Base-by-base conservation (phyloP, 768 basidiomycete genomes). In the Boletellus emodensis region DNA sequence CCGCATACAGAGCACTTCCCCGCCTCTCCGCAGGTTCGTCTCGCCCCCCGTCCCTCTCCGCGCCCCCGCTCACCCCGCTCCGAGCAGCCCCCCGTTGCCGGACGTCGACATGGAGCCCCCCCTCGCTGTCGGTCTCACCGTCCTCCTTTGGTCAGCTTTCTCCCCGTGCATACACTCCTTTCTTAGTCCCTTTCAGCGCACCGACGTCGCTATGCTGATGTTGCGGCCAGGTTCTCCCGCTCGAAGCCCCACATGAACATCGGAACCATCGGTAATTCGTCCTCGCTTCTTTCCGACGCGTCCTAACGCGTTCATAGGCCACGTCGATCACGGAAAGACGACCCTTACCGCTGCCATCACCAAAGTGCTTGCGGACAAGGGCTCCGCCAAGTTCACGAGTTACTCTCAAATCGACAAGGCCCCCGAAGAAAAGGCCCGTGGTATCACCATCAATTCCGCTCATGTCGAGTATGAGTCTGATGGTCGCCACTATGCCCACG, bases 341-440 rank as follows among this genome's bases (percentile, higher is more conserved):
- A 99, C 95, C 2, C 75, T 99, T 57, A 94, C 93, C 13, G 93
- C 93, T 37, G 90, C 93, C 51, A 94, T 95, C 63, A 99, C 96
- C 61, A 98, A 90, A 68, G 88, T 94, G 49, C 81, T 98, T 48
- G 75, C 96, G 24, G 75, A 82, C 57, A 70, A 73, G 40, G 90
- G 90, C 51, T 83, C 83, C 49, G 85, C 77, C 60, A 72, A 77
- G 67, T 98, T 99, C 74, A 90, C 94, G 55, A 94, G 94, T 78
- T 99, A 99, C 76, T 82, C 79, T 43, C 84, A 93, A 71, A 99
- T 99, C 62, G 96, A 99, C 87, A 97, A 90, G 77, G 96, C 96
- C 9, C 96, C 96, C 3, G 96, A 99, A 72, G 96, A 99, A 76
- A 95, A 93, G 73, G 95, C 95, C 54, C 91, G 96, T 68, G 96